Evolutionary conservation across 208 protist genomes (phyloP).

Genomic region (Acanthamoeba divionensis): DNA sequence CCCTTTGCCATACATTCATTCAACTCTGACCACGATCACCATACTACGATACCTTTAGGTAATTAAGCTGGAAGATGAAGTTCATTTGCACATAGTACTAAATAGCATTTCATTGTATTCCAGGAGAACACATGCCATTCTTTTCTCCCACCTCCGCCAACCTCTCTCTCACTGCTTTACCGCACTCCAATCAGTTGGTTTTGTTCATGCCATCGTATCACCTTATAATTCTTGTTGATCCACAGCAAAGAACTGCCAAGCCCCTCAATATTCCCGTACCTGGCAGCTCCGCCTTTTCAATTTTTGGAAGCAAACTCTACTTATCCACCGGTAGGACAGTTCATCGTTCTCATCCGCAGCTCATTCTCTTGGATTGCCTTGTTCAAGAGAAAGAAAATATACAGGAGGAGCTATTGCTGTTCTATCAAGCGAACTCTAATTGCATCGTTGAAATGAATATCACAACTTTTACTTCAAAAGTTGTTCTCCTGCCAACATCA

Average conservation of each 20-base stretch:
- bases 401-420: background rate
- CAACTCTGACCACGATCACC: background rate
- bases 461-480: background rate
- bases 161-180: background rate
- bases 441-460: background rate
- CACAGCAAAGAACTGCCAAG: background rate
- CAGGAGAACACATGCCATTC: constrained; percentile 43
- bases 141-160: constrained; percentile 22
- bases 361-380: too few species aligned
- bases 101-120: background rate
- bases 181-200: background rate
- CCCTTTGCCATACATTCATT: constrained; percentile 52
- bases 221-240: constrained; percentile 15
- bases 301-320: constrained; percentile 29
- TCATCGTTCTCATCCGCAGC: too few species aligned
- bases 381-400: background rate
- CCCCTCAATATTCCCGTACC: constrained; percentile 41
- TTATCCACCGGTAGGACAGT: background rate
- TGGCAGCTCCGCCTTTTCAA: background rate
- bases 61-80: background rate
- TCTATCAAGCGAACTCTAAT: background rate
- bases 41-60: background rate
- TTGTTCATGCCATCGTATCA: constrained; percentile 29
- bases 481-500: too few species aligned
- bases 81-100: background rate